phyloP scores from a whole-genome alignment of 495 filamentous ascomycete genomes.

The Penicillium taxi region DNA sequence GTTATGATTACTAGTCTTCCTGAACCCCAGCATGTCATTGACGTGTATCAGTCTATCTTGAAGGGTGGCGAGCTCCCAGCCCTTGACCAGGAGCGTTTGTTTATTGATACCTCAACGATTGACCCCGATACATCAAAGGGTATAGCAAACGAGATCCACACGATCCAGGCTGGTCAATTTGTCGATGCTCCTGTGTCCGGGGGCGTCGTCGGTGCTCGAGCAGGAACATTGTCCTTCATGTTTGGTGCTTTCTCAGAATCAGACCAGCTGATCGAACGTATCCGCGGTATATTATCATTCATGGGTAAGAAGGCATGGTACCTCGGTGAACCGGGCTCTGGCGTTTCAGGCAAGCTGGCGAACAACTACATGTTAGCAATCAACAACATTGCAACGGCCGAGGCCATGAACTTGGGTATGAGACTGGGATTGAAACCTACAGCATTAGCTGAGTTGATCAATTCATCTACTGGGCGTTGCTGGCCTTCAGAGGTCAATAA shows the following conservation, averaged over 20 bases:
- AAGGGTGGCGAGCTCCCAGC: conserved; percentile 32
- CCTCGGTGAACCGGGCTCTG: conserved; percentile 70
- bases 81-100: conserved; percentile 48
- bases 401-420: conserved; percentile 88
- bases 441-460: conserved; percentile 71
- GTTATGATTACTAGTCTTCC: conserved; percentile 74
- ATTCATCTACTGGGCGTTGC: conserved; percentile 76
- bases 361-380: conserved; percentile 92
- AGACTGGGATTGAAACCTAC: conserved; percentile 77
- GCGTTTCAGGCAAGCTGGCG: conserved; percentile 77
- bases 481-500: conserved; percentile 94
- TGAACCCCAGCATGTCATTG: conserved; percentile 69
- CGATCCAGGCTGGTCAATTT: conserved; percentile 50
- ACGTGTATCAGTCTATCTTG: conserved; percentile 61
- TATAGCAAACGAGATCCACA: conserved; percentile 54
- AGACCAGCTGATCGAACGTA: conserved; percentile 47
- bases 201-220: conserved; percentile 73
- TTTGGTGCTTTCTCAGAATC: conserved; percentile 54
- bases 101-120: conserved; percentile 82
- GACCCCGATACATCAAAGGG: conserved; percentile 68
- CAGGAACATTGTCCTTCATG: conserved; percentile 79
- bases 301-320: conserved; percentile 83
- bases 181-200: conserved; percentile 80
- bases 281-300: conserved; percentile 55
- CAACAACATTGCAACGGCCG: conserved; percentile 85